Evolutionary conservation across 2,329 filamentous ascomycete species (phyloP).

Genomic region (Escovopsis sp.): DNA sequence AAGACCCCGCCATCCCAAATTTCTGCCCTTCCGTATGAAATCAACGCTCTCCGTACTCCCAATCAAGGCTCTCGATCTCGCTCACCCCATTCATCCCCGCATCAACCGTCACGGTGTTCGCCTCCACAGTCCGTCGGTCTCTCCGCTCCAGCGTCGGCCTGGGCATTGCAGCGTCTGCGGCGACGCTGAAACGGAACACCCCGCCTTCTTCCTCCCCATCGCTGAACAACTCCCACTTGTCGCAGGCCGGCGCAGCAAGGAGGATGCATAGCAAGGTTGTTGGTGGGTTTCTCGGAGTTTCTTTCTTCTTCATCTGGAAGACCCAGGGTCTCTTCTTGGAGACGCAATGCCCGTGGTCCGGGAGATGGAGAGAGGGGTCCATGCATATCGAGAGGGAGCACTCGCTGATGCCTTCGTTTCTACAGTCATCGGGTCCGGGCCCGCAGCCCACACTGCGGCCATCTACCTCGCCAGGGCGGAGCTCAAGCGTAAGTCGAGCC

Average conservation of each 20-base stretch:
- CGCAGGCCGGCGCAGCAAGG: slow-evolving; percentile 20
- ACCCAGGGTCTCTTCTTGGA: not conserved
- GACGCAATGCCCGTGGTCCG: not conserved
- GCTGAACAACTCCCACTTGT: slow-evolving; percentile 8
- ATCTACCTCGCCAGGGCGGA: slow-evolving; percentile 93
- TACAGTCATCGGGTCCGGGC: slow-evolving; percentile 76
- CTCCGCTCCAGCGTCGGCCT: slow-evolving; percentile 62
- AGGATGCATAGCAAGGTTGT: slow-evolving; percentile 91
- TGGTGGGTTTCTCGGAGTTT: slow-evolving; percentile 42
- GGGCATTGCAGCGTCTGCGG: slow-evolving; percentile 53
- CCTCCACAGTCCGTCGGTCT: slow-evolving; percentile 61
- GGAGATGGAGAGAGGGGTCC: too few species aligned
- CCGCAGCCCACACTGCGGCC: slow-evolving; percentile 91
- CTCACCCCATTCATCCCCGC: too few species aligned
- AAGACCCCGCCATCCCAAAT: too few species aligned
- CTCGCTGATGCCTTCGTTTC: slow-evolving; percentile 1
- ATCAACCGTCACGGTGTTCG: slow-evolving; percentile 71
- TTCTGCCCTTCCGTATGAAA: too few species aligned
- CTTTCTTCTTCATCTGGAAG: too few species aligned
- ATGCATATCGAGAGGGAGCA: too few species aligned
- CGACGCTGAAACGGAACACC: slow-evolving; percentile 38
- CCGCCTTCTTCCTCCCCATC: slow-evolving; percentile 12
- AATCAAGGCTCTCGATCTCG: too few species aligned
- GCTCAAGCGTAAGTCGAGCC: slow-evolving; percentile 50
- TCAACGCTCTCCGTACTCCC: too few species aligned